A percentile compares a stretch with the other conserved stretches of the same genome.
Conservation (phyloP, 805 yeast species). For the Lipomyces chichibuensis region DNA sequence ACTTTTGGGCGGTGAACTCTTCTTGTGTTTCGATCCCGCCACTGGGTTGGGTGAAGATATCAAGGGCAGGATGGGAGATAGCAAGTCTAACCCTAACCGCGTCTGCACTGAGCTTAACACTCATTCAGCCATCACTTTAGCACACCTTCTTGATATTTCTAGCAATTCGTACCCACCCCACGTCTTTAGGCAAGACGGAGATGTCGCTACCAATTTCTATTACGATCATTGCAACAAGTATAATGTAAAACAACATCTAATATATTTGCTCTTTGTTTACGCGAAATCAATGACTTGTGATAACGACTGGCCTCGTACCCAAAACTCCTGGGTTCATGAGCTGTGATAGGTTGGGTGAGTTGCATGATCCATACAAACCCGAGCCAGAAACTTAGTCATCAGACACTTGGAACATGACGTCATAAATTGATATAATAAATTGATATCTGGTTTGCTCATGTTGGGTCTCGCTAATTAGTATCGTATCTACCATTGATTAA, state of each 20-base stretch:
- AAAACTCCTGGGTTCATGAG: neutral
- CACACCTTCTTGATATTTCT: neutral
- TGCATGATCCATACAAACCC: neutral
- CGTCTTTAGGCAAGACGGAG: neutral
- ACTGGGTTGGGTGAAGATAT: neutral
- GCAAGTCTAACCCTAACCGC: neutral
- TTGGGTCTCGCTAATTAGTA: too few species aligned
- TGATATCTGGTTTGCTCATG: too few species aligned
- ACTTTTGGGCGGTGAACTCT: neutral
- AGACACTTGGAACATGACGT: neutral
- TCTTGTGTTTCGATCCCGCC: neutral
- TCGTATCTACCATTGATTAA: too few species aligned
- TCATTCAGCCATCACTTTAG: too few species aligned
- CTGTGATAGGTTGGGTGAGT: neutral
- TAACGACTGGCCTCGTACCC: neutral
- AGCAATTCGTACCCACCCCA: neutral
- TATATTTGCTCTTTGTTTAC: too few species aligned
- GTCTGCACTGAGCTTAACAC: too few species aligned
- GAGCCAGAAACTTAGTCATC: neutral
- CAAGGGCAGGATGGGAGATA: neutral
- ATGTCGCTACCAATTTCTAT: neutral
- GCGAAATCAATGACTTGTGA: too few species aligned
- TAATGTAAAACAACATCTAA: neutral
- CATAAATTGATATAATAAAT: neutral
- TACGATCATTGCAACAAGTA: neutral